Evolutionary conservation across 164 flowering plant species (phyloP), one percentile per base, ranked within the genome.

Genomic region (Aristolochia fimbriata): DNA sequence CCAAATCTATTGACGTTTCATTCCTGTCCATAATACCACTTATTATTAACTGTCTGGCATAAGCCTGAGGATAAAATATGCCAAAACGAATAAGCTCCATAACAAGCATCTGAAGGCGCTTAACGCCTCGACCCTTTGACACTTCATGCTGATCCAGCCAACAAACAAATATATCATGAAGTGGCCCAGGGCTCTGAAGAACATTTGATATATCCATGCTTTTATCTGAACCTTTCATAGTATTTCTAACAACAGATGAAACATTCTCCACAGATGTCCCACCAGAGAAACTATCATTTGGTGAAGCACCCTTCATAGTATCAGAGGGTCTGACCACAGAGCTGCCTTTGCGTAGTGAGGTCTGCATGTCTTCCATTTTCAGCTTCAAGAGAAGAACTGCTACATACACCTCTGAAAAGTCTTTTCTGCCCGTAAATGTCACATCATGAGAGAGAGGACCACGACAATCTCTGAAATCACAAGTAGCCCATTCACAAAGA

Each of bases 401-500:
- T 65, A 80, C 53, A 55, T 84, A 76, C 24, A 91, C 77, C 63
- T 84, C 88, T 48, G 88, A 85, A 61, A 78, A 77, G 69, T 94
- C 96, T 71, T 74, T 85, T 54, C 82, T 67, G 7, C 99, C 99
- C 43, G 87, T 77, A 58, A 88, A 79, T 71, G 82, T 87, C 60
- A 78, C 20, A 27, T 80, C 79, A 63, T 56, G 70, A 56, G 83
- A 81, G 1, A 71, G 72, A 1, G 76, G 65, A 68, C 72, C 68
- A n/a, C 90, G 83, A 57, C 76, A 83, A 77, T 91, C 88, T 68
- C 96, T 71, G 65, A 80, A 91, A 71, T 88, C 96, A 76, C 96
- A 88, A 25, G 97, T 81, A 51, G 97, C 97, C 99, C 99, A 94
- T 78, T 94, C 99, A 68, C 88, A 87, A 57, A 94, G 84, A 64